Evolutionary conservation across 495 filamentous ascomycete genomes (phyloP).

Genomic region (Xylaria cubensis): DNA sequence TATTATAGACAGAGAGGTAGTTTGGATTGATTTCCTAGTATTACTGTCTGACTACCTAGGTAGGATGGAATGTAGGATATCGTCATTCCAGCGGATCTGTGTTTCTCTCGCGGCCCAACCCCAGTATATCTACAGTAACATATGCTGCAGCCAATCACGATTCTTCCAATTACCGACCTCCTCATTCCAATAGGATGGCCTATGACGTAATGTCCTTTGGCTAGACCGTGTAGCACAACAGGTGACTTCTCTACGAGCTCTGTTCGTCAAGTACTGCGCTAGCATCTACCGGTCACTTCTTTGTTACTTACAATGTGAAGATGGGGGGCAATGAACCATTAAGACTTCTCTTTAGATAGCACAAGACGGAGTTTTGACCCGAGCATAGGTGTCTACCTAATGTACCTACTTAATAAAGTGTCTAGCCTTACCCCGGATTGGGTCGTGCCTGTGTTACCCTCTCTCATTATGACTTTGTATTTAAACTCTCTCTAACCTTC

Average conservation of each 20-base stretch:
- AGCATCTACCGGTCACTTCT: conserved; percentile 2
- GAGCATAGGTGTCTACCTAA: too few species aligned
- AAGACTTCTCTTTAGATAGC: neutral
- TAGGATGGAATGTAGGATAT: neutral
- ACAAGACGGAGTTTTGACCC: neutral
- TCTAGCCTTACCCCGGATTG: conserved; percentile 11
- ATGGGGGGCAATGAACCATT: neutral
- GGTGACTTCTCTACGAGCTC: neutral
- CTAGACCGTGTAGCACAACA: neutral
- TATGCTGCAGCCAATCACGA: conserved; percentile 4
- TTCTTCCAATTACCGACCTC: conserved; percentile 6
- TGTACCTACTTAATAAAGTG: neutral
- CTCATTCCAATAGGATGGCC: neutral
- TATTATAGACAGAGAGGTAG: neutral
- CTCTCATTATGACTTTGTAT: neutral
- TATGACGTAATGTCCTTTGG: conserved; percentile 13
- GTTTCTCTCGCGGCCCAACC: neutral
- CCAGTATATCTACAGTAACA: neutral
- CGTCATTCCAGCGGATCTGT: neutral
- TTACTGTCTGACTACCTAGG: neutral
- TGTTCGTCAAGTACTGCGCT: neutral
- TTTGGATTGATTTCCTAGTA: neutral
- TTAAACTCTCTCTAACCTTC: neutral
- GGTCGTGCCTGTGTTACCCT: conserved; percentile 7
- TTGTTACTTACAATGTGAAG: neutral